These are phyloP conservation scores for Podospora conica DNA, from an alignment of 495 filamentous ascomycete species.

Conservation along the genomic window DNA sequence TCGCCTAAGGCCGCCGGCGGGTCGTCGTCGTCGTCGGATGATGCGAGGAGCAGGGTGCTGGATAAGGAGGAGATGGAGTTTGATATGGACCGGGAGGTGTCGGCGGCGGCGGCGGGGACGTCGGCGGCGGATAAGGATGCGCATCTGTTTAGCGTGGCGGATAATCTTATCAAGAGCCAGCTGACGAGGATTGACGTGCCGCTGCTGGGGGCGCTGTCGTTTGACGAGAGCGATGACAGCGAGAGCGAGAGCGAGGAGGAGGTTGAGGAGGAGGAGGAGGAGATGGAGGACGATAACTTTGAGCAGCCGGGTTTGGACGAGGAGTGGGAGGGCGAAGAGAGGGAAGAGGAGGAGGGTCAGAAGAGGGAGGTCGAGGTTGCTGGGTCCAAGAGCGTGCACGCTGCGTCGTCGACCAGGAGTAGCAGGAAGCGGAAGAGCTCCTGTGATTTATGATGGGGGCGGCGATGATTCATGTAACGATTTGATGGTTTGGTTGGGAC, in stretches of 20 bases:
- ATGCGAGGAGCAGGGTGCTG: constrained; percentile 2
- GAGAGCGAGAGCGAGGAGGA: constrained; percentile 24
- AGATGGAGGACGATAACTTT: constrained; percentile 11
- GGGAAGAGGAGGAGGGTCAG: constrained; percentile 8
- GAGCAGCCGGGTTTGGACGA: constrained; percentile 13
- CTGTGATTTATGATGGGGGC: constrained; percentile 13
- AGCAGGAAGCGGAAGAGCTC: constrained; percentile 18
- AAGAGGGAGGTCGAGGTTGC: background rate
- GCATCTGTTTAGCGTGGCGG: constrained; percentile 26
- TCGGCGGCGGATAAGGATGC: constrained; percentile 24
- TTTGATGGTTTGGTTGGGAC: background rate
- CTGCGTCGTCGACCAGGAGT: constrained; percentile 17
- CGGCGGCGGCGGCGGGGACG: constrained; percentile 12
- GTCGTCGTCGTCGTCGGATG: background rate
- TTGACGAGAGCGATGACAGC: constrained; percentile 33
- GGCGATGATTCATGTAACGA: background rate
- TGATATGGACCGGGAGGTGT: constrained; percentile 19
- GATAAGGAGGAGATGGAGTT: constrained; percentile 26
- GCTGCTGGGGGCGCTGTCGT: constrained; percentile 26
- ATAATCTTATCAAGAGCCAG: constrained; percentile 33
- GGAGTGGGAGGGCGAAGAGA: constrained; percentile 15
- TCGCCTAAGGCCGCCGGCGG: too few species aligned
- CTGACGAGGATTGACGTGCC: constrained; percentile 29
- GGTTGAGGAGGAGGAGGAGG: constrained; percentile 21
- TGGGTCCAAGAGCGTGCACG: constrained; percentile 16